Evolutionary conservation across 2,329 filamentous ascomycete species (phyloP), one percentile per base, ranked within the genome.

Genomic region (Thielaviopsis populi): DNA sequence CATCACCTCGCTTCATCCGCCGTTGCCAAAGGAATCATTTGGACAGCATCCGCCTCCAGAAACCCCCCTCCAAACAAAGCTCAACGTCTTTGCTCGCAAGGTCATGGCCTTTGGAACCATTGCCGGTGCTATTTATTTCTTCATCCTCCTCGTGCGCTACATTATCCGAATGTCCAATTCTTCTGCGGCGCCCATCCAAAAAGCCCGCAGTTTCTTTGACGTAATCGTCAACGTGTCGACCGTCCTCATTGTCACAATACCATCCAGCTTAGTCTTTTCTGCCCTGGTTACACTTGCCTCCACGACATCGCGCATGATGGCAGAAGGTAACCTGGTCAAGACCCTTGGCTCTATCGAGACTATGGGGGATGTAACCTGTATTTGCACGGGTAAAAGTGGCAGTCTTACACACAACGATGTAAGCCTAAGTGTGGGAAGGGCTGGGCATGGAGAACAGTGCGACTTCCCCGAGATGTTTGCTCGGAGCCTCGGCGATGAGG

Each of bases 31-130:
- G 69, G 30, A 54, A 22, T 43, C 61, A 3, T 63, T 63, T 81
- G 88, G 87, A 43, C 83, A 87, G 67, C 86, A 89, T 68, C 86
- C 89, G 67, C 83, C 85, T 64, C 85, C 91, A 70, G 86, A 88
- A 27, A 92, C 88, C 0, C 89, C 88, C 2, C 66, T 92, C 7
- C 89, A 92, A 72, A 84, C 81, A 2, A 91, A 91, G 73, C 77
- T 92, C 65, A 90, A 91, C 68, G 78, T 84, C 3, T 77, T 92
- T 19, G 89, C 88, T 6, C 88, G 89, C 69, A 87, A 90, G 70
- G 90, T 92, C 64, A 76, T 76, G 27, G 72, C 74, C 1, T 73
- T 76, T 63, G 75, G 76, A 8, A 69, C 70, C 22, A 67, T 74
- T 48, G 77, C 72, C n/a, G 76, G 75, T 41, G 67, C 72, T 24